Evolutionary conservation across 2,329 filamentous ascomycete species (phyloP).

Genomic region (Sarocladium strictum): DNA sequence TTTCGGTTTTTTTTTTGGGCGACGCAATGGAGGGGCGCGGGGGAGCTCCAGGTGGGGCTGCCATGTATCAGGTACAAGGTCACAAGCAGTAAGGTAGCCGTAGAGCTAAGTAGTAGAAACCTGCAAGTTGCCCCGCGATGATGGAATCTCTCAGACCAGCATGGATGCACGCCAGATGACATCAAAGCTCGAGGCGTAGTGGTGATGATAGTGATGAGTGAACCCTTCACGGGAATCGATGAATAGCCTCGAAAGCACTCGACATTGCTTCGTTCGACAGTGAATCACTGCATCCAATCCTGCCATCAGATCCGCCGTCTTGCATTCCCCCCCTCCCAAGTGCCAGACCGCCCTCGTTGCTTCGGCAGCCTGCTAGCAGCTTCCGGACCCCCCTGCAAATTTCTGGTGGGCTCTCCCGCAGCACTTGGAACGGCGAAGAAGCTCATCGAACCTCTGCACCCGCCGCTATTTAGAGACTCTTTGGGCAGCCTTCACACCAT

Average conservation of each 20-base stretch:
- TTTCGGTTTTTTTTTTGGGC: not conserved
- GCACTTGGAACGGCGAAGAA: slow-evolving; percentile 36
- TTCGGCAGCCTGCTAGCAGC: slow-evolving; percentile 24
- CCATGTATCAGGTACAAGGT: not conserved
- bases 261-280: not conserved
- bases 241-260: not conserved
- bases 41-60: slow-evolving; percentile 4
- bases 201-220: not conserved
- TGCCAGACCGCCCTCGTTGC: slow-evolving; percentile 16
- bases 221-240: not conserved
- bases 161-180: slow-evolving; percentile 8
- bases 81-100: not conserved
- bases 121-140: slow-evolving; percentile 8
- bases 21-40: slow-evolving; percentile 2
- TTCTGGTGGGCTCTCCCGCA: slow-evolving; percentile 26
- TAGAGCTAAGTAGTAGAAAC: not conserved
- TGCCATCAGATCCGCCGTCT: slow-evolving; percentile 1
- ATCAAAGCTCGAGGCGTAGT: not conserved
- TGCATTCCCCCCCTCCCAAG: slow-evolving; percentile 15
- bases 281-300: not conserved
- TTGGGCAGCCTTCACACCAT: slow-evolving; percentile 14
- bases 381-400: slow-evolving; percentile 28
- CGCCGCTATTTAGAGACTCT: slow-evolving; percentile 18
- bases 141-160: slow-evolving; percentile 7
- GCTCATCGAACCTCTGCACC: slow-evolving; percentile 34